phyloP scores from a whole-genome alignment of 805 yeast species.

The Cyberlindnera maclurae region DNA sequence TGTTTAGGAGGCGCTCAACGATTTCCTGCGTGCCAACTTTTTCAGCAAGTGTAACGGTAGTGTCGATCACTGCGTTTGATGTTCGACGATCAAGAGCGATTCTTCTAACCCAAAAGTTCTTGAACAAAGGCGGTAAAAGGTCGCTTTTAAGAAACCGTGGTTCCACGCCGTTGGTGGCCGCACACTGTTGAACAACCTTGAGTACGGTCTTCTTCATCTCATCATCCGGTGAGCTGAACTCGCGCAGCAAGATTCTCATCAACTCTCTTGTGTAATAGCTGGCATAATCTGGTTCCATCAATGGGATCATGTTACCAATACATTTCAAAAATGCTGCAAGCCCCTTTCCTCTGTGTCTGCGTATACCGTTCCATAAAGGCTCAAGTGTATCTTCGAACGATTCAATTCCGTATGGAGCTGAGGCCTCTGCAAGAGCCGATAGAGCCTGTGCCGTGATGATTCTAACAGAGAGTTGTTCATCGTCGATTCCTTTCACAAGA shows the following conservation, averaged over 20 bases:
- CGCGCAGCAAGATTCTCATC: conserved; percentile 58
- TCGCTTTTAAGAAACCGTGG: conserved; percentile 41
- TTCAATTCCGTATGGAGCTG: conserved; percentile 85
- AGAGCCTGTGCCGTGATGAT: conserved; percentile 66
- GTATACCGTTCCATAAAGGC: conserved; percentile 75
- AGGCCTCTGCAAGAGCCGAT: conserved; percentile 70
- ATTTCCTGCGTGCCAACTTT: conserved; percentile 60
- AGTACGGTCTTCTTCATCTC: conserved; percentile 77
- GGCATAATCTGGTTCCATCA: conserved; percentile 81
- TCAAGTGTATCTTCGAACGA: conserved; percentile 66
- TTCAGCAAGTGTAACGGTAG: conserved; percentile 60
- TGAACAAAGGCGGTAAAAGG: conserved; percentile 55
- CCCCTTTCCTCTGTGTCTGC: conserved; percentile 68
- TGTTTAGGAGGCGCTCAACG: conserved; percentile 47
- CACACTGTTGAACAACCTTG: conserved; percentile 58
- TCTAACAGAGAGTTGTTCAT: conserved; percentile 62
- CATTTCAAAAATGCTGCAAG: conserved; percentile 73
- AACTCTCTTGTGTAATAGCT: conserved; percentile 72
- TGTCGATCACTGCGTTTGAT: conserved; percentile 56
- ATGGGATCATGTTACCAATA: conserved; percentile 71
- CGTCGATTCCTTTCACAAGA: conserved; percentile 49
- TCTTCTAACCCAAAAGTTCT: conserved; percentile 76
- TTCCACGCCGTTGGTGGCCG: conserved; percentile 52
- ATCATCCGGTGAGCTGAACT: conserved; percentile 77
- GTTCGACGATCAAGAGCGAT: conserved; percentile 61